A percentile compares a stretch with the other conserved stretches of the same genome.
phyloP scores from a whole-genome alignment of 1,284 basidiomycete genomes.

The Grifola frondosa region DNA sequence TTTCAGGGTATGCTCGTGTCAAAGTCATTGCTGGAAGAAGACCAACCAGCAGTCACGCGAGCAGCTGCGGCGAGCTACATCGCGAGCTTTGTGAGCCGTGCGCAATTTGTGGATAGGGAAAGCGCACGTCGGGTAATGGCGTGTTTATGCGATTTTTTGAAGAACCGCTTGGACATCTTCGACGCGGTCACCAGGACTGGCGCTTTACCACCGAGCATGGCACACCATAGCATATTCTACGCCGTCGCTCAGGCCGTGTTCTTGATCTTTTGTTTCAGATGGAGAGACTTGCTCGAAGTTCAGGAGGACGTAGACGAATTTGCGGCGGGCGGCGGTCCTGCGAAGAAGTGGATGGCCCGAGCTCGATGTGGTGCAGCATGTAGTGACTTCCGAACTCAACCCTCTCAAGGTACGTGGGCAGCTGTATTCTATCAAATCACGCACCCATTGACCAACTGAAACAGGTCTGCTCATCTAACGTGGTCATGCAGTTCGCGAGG shows the following conservation, averaged over 20 bases:
- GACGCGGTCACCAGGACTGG: slow-evolving; percentile 50
- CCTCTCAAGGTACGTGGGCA: slow-evolving; percentile 73
- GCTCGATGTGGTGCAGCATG: slow-evolving; percentile 78
- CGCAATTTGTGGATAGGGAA: slow-evolving; percentile 79
- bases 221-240: slow-evolving; percentile 83
- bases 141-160: slow-evolving; percentile 84
- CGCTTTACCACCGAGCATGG: slow-evolving; percentile 37
- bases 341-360: slow-evolving; percentile 84
- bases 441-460: not conserved
- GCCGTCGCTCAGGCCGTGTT: slow-evolving; percentile 93
- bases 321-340: slow-evolving; percentile 26
- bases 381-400: slow-evolving; percentile 83
- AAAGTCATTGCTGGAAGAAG: slow-evolving; percentile 72
- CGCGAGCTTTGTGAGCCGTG: slow-evolving; percentile 90
- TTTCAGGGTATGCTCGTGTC: slow-evolving; percentile 93
- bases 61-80: slow-evolving; percentile 92
- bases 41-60: slow-evolving; percentile 71
- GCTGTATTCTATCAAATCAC: slow-evolving; percentile 10
- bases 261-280: slow-evolving; percentile 97
- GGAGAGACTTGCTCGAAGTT: slow-evolving; percentile 81
- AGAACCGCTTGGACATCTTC: slow-evolving; percentile 70
- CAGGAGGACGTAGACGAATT: slow-evolving; percentile 51
- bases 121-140: slow-evolving; percentile 77
- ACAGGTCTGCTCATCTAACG: slow-evolving; percentile 85
- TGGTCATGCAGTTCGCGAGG: slow-evolving; percentile 93